phyloP scores from a whole-genome alignment of 345 rosid species.

The Microcos paniculata region DNA sequence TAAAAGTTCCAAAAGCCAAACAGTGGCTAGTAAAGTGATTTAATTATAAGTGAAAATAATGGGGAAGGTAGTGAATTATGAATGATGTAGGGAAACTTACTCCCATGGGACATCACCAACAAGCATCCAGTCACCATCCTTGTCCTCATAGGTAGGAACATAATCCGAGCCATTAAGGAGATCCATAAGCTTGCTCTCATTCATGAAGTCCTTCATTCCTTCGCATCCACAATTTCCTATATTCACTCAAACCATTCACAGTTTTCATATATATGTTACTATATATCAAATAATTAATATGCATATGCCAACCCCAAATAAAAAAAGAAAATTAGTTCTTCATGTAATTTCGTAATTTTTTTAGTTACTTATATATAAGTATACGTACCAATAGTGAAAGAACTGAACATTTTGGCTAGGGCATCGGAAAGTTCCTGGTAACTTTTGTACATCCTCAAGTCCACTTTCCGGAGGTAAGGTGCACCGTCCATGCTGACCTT shows the following conservation, averaged over 20 bases:
- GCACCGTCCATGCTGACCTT: slow-evolving; percentile 97
- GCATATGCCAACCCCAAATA: no score
- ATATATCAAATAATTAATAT: no score
- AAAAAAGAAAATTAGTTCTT: no score
- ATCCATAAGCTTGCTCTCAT: slow-evolving; percentile 71
- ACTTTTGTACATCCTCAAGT: slow-evolving; percentile 65
- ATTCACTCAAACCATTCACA: no score
- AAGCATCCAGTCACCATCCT: slow-evolving; percentile 97
- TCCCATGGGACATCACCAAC: slow-evolving; percentile 98
- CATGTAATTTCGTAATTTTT: no score
- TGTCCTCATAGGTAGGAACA: slow-evolving; percentile 91
- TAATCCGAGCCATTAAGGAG: slow-evolving; percentile 66
- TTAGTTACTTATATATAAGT: background rate
- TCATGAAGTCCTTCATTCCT: slow-evolving; percentile 81
- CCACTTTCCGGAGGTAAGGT: slow-evolving; percentile 89
- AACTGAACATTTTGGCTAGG: slow-evolving; percentile 69
- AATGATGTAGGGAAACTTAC: slow-evolving; percentile 35
- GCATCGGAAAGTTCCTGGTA: slow-evolving; percentile 72
- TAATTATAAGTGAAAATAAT: background rate
- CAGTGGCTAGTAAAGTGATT: background rate
- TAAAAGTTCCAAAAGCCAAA: background rate
- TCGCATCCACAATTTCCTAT: slow-evolving; percentile 65
- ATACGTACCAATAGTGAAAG: slow-evolving; percentile 70
- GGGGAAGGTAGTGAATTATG: no score
- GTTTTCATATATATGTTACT: no score